A percentile compares a stretch with the other conserved stretches of the same genome.
Evolutionary conservation across 768 basidiomycete species (phyloP).

Genomic region (Amanita jacksonii): DNA sequence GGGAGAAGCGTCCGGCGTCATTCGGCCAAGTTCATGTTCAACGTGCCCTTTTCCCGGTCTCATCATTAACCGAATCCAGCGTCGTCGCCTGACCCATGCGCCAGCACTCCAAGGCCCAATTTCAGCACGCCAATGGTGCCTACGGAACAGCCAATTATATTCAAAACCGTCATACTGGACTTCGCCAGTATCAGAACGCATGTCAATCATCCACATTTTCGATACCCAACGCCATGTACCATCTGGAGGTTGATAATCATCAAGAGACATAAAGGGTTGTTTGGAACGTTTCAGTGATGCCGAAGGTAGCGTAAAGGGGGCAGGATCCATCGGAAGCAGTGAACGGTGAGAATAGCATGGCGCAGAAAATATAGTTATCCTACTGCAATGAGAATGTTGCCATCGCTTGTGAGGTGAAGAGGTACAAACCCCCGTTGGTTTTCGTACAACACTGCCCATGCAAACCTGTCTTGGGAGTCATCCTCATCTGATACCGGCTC

Average conservation of each 20-base stretch:
- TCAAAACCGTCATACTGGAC: constrained; percentile 81
- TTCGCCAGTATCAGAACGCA: constrained; percentile 66
- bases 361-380: constrained; percentile 60
- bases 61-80: constrained; percentile 85
- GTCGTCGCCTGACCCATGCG: constrained; percentile 66
- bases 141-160: constrained; percentile 73
- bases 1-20: constrained; percentile 11
- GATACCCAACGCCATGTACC: constrained; percentile 80
- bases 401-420: neutral
- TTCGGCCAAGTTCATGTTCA: constrained; percentile 6
- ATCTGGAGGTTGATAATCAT: constrained; percentile 66
- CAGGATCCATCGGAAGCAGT: constrained; percentile 64
- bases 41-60: constrained; percentile 34
- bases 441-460: constrained; percentile 75
- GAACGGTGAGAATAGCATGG: constrained; percentile 64
- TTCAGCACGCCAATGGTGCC: constrained; percentile 53
- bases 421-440: constrained; percentile 61
- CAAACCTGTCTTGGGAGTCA: constrained; percentile 43
- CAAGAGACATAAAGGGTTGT: constrained; percentile 48
- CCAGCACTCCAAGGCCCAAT: constrained; percentile 52
- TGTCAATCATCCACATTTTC: constrained; percentile 79
- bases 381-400: constrained; percentile 14
- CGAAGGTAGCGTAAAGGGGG: constrained; percentile 58
- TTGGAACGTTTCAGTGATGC: constrained; percentile 28
- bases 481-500: constrained; percentile 15